Percentiles rank a stretch among this genome's conserved stretches.
Evolutionary conservation across 169 alveolate genomes (phyloP).

Genomic region (Cryptosporidium sp.): DNA sequence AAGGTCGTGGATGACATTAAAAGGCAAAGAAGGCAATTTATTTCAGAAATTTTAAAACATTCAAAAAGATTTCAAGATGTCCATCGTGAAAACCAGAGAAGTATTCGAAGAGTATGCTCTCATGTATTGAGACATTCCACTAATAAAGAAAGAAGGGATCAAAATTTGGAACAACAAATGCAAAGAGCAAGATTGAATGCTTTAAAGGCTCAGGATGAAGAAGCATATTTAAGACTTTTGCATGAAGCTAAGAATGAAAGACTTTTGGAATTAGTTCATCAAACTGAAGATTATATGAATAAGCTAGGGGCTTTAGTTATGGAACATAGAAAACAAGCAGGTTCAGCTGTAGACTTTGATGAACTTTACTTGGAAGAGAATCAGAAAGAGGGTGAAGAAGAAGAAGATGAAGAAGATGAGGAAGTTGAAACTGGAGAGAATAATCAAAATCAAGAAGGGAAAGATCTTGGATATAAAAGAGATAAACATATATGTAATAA

Average conservation of each 20-base stretch:
- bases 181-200: constrained; percentile 81
- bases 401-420: not conserved
- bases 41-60: constrained; percentile 55
- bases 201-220: constrained; percentile 92
- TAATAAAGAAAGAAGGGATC: constrained; percentile 58
- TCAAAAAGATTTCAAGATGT: constrained; percentile 50
- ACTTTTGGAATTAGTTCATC: constrained; percentile 90
- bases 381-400: constrained; percentile 4
- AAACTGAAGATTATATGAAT: constrained; percentile 93
- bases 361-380: constrained; percentile 16
- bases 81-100: constrained; percentile 72
- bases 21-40: constrained; percentile 72
- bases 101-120: constrained; percentile 52
- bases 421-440: not conserved
- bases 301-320: constrained; percentile 92
- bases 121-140: constrained; percentile 63
- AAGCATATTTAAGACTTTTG: constrained; percentile 89
- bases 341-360: constrained; percentile 18
- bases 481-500: constrained; percentile 5
- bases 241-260: constrained; percentile 93
- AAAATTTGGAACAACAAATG: constrained; percentile 75
- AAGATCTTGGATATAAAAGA: not conserved
- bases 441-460: not conserved
- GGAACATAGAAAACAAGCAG: constrained; percentile 87
- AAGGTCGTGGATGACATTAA: constrained; percentile 36